Base-by-base conservation (phyloP, 352 stramenopile species). In the Sclerospora graminicola region DNA sequence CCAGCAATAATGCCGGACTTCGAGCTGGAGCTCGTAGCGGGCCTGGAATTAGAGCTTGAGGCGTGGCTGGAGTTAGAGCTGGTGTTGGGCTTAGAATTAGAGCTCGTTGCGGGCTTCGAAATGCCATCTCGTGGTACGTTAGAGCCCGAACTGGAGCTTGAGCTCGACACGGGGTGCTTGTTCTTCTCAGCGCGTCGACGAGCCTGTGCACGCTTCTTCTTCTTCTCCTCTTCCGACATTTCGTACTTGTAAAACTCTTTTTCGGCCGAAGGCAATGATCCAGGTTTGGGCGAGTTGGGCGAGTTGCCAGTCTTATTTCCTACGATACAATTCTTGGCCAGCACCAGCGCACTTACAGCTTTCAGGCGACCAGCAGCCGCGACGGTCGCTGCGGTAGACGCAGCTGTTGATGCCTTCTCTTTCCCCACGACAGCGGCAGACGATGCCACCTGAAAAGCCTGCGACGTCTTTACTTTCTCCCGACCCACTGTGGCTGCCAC, bases 191-290 rank as follows among this genome's bases (percentile, higher is more conserved):
- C 70, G 16, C 68, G 66, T 33, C 74, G 66, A 26, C 72, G 60
- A 16, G 74, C 70, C 57, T 82, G 66, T 18, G 74, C 74, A 56
- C 74, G 70, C 46, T 84, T 75, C 50, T 71, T 66, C 30, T 70
- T 66, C 59, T 79, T 78, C 64, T 86, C 70, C n/a, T 86, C 74
- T 19, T 86, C 74, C 1, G 70, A 69, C 74, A 86, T 84, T 32
- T 86, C 74, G 59, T 86, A 86, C 57, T 82, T 82, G 66, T 82
- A 86, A 33, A 85, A 85, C 40, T 78, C 42, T 49, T 83, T 83
- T 35, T 80, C 66, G 2, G 60, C 61, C 26, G 69, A 82, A 20
- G 66, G 63, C 27, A 78, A 34, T 13, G 60, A 47, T 14, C 35
- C 38, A 13, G 57, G 48, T 10, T 43, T 45, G 4, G 61, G 61